Evolutionary conservation across 139 green algal genomes (phyloP).

Genomic region (Coelastrella sp.): DNA sequence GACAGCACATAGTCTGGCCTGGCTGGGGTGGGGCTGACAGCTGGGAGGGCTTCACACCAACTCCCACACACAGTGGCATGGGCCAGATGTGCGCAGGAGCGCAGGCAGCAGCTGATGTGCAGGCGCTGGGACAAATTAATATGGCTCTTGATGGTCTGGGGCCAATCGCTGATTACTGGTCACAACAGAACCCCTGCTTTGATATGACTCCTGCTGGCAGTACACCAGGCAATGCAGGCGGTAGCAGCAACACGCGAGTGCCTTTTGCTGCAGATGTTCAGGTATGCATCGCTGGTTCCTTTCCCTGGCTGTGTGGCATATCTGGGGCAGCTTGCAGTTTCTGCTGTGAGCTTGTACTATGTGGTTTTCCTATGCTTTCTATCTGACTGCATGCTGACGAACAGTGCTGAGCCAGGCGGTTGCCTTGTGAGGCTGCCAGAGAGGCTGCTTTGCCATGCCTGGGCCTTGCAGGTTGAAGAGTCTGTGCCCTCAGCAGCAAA

Average conservation of each 20-base stretch:
- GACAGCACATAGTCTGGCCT: slow-evolving; percentile 32
- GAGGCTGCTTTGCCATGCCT: background rate
- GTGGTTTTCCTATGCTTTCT: too few relatives aligned
- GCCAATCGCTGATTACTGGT: background rate
- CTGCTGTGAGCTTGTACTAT: too few relatives aligned
- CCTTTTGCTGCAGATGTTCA: background rate
- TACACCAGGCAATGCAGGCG: slow-evolving; percentile 14
- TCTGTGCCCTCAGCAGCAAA: background rate
- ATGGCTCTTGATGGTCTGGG: background rate
- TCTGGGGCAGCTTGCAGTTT: too few relatives aligned
- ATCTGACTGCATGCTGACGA: too few relatives aligned
- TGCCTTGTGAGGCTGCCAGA: too few relatives aligned
- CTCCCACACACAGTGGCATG: background rate
- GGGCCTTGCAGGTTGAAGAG: background rate
- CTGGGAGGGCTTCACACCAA: slow-evolving; percentile 17
- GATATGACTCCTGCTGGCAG: slow-evolving; percentile 32
- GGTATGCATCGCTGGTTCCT: background rate
- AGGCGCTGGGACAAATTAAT: background rate
- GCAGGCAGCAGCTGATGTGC: background rate
- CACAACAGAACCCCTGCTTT: slow-evolving; percentile 34
- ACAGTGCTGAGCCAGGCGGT: too few relatives aligned
- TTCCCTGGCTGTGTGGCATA: too few relatives aligned
- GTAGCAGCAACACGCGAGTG: background rate
- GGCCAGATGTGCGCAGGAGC: background rate
- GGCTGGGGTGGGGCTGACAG: background rate